A percentile compares a stretch with the other conserved stretches of the same genome.
These are phyloP conservation scores for Colletotrichum endophyticum DNA, from an alignment of 2,329 filamentous ascomycete species.

Conservation along the genomic window DNA sequence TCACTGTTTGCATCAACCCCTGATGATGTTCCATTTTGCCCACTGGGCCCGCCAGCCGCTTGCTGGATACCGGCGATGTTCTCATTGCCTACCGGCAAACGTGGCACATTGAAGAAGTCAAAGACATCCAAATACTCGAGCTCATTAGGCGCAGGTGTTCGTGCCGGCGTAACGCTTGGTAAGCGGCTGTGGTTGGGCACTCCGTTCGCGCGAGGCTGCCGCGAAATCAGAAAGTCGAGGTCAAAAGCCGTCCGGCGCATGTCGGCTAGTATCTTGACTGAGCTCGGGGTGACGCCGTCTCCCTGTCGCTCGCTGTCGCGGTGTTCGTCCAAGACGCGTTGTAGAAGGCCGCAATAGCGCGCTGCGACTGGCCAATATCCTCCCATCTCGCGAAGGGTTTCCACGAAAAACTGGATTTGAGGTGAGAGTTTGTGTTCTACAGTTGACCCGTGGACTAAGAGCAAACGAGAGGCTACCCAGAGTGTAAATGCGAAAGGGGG, in stretches of 20 bases:
- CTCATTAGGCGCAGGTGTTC: constrained; percentile 79
- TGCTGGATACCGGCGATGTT: constrained; percentile 21
- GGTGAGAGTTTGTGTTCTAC: constrained; percentile 84
- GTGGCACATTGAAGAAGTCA: constrained; percentile 91
- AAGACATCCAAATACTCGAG: constrained; percentile 92
- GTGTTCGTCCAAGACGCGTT: constrained; percentile 86
- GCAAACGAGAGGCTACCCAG: constrained; percentile 87
- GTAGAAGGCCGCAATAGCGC: constrained; percentile 79
- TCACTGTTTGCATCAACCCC: constrained; percentile 23
- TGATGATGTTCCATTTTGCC: constrained; percentile 16
- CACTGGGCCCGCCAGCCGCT: constrained; percentile 23
- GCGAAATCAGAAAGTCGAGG: constrained; percentile 85
- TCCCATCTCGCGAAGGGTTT: constrained; percentile 81
- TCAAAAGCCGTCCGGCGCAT: constrained; percentile 93
- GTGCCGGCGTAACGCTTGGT: constrained; percentile 62
- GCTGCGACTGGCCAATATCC: constrained; percentile 85
- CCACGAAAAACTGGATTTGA: constrained; percentile 82
- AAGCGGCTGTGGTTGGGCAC: constrained; percentile 45
- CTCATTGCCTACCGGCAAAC: constrained; percentile 61
- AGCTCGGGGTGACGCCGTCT: constrained; percentile 78
- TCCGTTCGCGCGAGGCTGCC: constrained; percentile 64
- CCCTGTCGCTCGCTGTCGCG: constrained; percentile 77
- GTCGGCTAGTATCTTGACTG: constrained; percentile 85
- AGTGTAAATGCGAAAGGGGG: constrained; percentile 91
- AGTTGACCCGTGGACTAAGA: constrained; percentile 89